Percentiles rank a stretch among this genome's conserved stretches.
Evolutionary conservation across 371 early-diverging fungal genomes (phyloP).

Genomic region (Catenaria anguillulae): DNA sequence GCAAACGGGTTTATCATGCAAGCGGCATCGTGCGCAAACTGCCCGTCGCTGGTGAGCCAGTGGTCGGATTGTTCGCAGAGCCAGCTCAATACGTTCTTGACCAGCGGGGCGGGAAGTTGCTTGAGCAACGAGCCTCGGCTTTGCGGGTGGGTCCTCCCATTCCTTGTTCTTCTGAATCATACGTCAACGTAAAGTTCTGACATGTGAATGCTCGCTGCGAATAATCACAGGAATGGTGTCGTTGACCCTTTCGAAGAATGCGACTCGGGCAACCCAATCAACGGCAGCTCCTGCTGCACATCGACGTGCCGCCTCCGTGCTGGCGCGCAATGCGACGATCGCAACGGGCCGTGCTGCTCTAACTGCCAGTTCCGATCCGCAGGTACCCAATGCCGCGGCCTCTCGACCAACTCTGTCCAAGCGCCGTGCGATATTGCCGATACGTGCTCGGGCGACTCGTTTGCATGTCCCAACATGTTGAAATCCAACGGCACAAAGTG

Average conservation of each 20-base stretch:
- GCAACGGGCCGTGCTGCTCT: slow-evolving; percentile 6
- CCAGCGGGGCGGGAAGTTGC: no score
- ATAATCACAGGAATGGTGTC: slow-evolving; percentile 5
- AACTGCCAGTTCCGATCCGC: slow-evolving; percentile 5
- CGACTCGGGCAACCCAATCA: slow-evolving; percentile 6
- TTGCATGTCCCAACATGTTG: background rate
- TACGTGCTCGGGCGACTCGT: background rate
- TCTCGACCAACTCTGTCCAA: background rate
- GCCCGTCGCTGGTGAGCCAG: background rate
- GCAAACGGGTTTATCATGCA: slow-evolving; percentile 6
- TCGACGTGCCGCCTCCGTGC: background rate
- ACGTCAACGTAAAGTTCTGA: no score
- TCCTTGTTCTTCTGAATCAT: no score
- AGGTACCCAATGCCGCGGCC: slow-evolving; percentile 1
- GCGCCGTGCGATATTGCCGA: slow-evolving; percentile 8
- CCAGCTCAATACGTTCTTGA: background rate
- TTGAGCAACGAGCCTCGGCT: no score
- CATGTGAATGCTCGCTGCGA: no score
- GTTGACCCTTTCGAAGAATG: slow-evolving; percentile 8
- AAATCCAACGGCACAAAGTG: slow-evolving; percentile 3
- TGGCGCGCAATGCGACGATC: slow-evolving; percentile 7
- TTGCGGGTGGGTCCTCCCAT: no score
- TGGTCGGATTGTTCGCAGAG: slow-evolving; percentile 1
- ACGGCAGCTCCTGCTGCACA: slow-evolving; percentile 5
- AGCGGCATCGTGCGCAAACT: background rate